Evolutionary conservation across 768 basidiomycete genomes (phyloP), one percentile per base, ranked within the genome.

Genomic region (Calocybe indica): DNA sequence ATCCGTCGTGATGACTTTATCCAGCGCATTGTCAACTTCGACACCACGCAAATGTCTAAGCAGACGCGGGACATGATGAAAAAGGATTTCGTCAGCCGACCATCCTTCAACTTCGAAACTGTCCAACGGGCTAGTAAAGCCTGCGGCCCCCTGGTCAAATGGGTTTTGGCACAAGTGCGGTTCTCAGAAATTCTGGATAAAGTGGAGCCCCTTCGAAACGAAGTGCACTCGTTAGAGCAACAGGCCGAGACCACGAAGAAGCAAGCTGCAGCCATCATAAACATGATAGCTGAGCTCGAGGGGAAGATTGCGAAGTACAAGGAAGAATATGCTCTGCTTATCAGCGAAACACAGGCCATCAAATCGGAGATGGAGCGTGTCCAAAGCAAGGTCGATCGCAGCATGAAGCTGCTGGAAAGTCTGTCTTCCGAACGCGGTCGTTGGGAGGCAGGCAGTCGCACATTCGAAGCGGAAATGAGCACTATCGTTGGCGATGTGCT

Each of bases 1-100:
- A 92, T 98, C 55, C 89, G 96, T 49, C 82, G 92, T 31, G 96
- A 98, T 52, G 92, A 96, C 64, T 99, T 99, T 69, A 98, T 97
- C 60, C 82, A 88, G 49, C 79, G 89, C 46, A 96, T 99, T 57
- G 89, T 97, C 63, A 86, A 90, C 62, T 99, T 96, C 65, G 92
- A 98, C 63, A 97, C 96, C 8, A 77, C 76, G 30, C 88, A 92
- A 61, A 92, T 98, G 89, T 91, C 92, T 10, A 91, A 88, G 55
- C 69, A 74, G 9, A 75, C 97, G 34, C 88, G 96, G 32, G 92
- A 97, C 32, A 66, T 78, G 41, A 94, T 99, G 90, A 91, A 88
- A 72, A 82, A 74, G 55, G 94, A 98, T 47, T 99, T 91, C 75
- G 73, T 99, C 55, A 88, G 85, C 55, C 82, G 88, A 14, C 87